Conservation (phyloP, 306 rosid genomes). For the Castanopsis chinensis region DNA sequence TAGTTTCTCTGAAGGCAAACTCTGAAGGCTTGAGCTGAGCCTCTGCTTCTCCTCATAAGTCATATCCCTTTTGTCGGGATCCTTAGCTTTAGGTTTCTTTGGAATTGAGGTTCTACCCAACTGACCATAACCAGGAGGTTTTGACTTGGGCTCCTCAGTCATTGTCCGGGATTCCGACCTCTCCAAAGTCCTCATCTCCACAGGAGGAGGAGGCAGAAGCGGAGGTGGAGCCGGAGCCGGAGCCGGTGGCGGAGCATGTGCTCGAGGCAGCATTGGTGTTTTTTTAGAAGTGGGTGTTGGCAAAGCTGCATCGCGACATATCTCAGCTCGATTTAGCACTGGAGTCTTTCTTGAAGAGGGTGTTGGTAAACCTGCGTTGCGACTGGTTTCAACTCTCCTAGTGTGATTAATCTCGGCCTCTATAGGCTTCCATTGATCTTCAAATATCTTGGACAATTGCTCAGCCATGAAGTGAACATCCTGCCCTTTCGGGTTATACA, state of each 20-base stretch:
- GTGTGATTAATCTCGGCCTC: constrained; percentile 77
- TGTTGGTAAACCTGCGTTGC: constrained; percentile 46
- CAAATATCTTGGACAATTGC: constrained; percentile 62
- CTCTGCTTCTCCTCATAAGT: constrained; percentile 87
- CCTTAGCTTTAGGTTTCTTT: constrained; percentile 95
- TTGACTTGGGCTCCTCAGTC: constrained; percentile 38
- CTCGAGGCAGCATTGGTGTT: constrained; percentile 25
- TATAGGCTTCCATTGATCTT: constrained; percentile 82
- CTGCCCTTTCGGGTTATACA: constrained; percentile 85
- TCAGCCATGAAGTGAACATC: constrained; percentile 97
- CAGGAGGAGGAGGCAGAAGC: neutral
- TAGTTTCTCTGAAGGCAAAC: constrained; percentile 76
- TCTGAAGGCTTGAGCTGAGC: constrained; percentile 77
- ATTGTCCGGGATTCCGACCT: constrained; percentile 63
- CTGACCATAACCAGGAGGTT: constrained; percentile 52
- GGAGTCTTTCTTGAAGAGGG: constrained; percentile 69
- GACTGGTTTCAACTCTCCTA: constrained; percentile 54
- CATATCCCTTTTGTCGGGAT: constrained; percentile 91
- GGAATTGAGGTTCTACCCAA: constrained; percentile 68
- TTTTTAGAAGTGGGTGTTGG: constrained; percentile 65
- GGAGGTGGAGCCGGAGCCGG: neutral
- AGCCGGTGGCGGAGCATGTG: neutral
- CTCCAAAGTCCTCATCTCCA: constrained; percentile 72
- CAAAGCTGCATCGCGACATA: constrained; percentile 48
- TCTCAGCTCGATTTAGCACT: constrained; percentile 34